These are phyloP conservation scores for Thoreauomyces humboldtii DNA, from an alignment of 192 early-diverging fungal genomes.

Conservation along the genomic window DNA sequence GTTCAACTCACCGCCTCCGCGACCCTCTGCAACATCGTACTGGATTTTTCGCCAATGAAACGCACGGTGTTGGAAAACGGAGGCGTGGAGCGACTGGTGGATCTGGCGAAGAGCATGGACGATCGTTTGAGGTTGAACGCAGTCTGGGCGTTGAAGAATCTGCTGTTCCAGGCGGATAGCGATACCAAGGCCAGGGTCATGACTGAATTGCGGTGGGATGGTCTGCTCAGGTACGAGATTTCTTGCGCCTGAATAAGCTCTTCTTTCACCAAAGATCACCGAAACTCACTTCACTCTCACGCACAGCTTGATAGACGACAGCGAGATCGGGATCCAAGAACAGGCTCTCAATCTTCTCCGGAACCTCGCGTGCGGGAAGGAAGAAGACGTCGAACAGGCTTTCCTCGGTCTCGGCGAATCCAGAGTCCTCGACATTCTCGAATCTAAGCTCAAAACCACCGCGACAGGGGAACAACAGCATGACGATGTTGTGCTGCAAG, in stretches of 20 bases:
- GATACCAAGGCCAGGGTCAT: slow-evolving; percentile 68
- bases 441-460: slow-evolving; percentile 51
- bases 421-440: slow-evolving; percentile 58
- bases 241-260: not conserved
- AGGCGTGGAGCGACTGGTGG: slow-evolving; percentile 67
- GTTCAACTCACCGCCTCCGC: slow-evolving; percentile 72
- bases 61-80: slow-evolving; percentile 68
- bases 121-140: slow-evolving; percentile 63
- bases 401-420: slow-evolving; percentile 67
- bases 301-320: slow-evolving; percentile 60
- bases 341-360: slow-evolving; percentile 73
- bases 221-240: slow-evolving; percentile 49
- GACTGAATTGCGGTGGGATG: slow-evolving; percentile 60
- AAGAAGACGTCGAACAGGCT: slow-evolving; percentile 62
- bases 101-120: slow-evolving; percentile 45
- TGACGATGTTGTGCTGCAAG: slow-evolving; percentile 36
- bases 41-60: slow-evolving; percentile 83
- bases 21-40: slow-evolving; percentile 78
- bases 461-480: not conserved
- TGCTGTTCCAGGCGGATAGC: slow-evolving; percentile 68
- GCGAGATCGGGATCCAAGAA: slow-evolving; percentile 63
- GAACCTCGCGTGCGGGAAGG: slow-evolving; percentile 64
- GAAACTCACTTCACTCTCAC: not conserved
- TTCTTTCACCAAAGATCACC: not conserved
- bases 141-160: slow-evolving; percentile 80